Evolutionary conservation across 1,139 yeast genomes (phyloP), one percentile per base, ranked within the genome.

Genomic region (Pichia sp.): DNA sequence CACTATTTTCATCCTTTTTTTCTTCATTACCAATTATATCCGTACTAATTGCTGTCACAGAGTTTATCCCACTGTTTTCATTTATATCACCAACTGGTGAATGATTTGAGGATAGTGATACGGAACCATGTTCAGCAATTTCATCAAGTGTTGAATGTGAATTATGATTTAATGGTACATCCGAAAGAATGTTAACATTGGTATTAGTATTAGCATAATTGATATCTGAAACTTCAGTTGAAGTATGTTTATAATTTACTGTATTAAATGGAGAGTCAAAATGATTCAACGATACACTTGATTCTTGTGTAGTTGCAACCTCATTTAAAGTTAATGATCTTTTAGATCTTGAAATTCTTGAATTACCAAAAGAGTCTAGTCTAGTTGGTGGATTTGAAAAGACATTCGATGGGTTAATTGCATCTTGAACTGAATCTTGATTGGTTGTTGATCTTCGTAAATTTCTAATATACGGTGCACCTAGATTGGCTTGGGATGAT

Each of bases 271-370:
- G 20, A 12, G 20, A 12, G 22, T 35, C 24, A 20, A 20, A 20
- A 6, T 20, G 38, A 35, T 35, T n/a, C 20, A 35, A 13, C 3
- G 38, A 22, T 20, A 35, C 5, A 30, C 35, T 39, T 1, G 26
- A 25, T 43, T 67, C 64, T 48, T 60, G 61, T 32, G 58, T 56
- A 25, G 58, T 47, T 26, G 66, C 67, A 45, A 61, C 60, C 42
- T 62, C 59, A 46, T 63, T 60, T 41, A 65, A 51, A 47, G 64
- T 65, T 30, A 62, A 56, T 12, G 66, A 59, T n/a, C 65, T 57
- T 43, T 62, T 53, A 7, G 68, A 64, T 45, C 62, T 56, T 24
- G 61, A 61, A 18, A 62, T 44, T 36, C 54, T 54, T 2, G 48
- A 35, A 7, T 46, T 52, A n/a, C 40, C 24, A 18, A n/a, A 15